Evolutionary conservation across 768 basidiomycete genomes (phyloP), one percentile per base, ranked within the genome.

Genomic region (Lactarius akahatsu): DNA sequence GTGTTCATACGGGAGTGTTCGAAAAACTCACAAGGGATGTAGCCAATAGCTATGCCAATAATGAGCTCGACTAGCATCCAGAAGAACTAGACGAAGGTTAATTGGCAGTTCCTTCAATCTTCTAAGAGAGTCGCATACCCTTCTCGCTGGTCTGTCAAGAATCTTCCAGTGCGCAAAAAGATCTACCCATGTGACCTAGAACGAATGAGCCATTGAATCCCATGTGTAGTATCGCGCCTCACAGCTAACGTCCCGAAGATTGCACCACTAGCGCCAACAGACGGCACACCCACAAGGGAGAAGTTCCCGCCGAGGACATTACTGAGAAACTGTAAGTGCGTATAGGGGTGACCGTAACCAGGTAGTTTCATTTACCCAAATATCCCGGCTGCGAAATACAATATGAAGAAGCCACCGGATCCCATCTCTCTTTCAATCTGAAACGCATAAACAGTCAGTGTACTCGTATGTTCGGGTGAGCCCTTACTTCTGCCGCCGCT

Each of bases 251-350:
- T 92, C 18, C 92, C 94, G 64, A 96, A 95, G 63, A 98, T 90
- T 1, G 96, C 94, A 7, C 96, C 96, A 70, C 89, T 92, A 2
- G 96, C 97, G 54, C 96, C 96, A 13, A 94, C 83, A 15, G 92
- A 94, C 0, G 96, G 95, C 23, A 89, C 78, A 9, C 94, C 96
- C 4, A 95, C 90, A 15, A 96, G 79, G 2, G 93, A 82, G 74
- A 98, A 98, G 77, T 97, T 98, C 2, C 94, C 94, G 28, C 96
- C 96, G 32, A 98, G 81, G 30, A 94, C 84, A 71, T 94, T 94
- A 41, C 90, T 91, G 71, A 30, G 36, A 20, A 16, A 56, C 6
- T 34, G 20, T 62, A 26, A 61, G 58, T 41, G 43, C 20, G 11
- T 45, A 52, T 7, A 41, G 43, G 20, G 34, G 32, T 32, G 32